These are phyloP conservation scores for Aristolochia californica DNA, from an alignment of 164 flowering plant species.

Conservation along the genomic window DNA sequence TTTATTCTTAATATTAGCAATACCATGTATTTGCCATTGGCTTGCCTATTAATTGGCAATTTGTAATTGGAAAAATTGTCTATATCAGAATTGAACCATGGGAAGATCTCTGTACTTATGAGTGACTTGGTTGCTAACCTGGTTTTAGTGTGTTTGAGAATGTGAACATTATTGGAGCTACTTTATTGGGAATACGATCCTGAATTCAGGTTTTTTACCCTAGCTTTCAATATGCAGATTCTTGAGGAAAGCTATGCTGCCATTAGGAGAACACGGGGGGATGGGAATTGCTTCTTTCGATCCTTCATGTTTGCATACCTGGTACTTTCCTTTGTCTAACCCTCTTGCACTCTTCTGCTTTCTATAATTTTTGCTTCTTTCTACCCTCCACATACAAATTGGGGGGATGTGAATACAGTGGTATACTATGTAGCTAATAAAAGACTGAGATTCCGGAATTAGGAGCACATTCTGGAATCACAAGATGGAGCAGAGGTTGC, in stretches of 20 bases:
- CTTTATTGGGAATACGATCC: too few relatives aligned
- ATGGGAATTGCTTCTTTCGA: slow-evolving; percentile 96
- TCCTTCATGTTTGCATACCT: slow-evolving; percentile 94
- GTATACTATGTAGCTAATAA: slow-evolving; percentile 14
- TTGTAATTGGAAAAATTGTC: too few relatives aligned
- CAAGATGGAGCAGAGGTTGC: slow-evolving; percentile 79
- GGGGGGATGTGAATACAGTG: slow-evolving; percentile 12
- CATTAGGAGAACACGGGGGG: slow-evolving; percentile 91
- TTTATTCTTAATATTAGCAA: not conserved
- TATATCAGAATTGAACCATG: too few relatives aligned
- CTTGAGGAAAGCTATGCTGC: slow-evolving; percentile 57
- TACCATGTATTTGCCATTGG: not conserved
- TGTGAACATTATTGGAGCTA: too few relatives aligned
- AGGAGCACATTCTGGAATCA: slow-evolving; percentile 83
- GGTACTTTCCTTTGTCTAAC: slow-evolving; percentile 36
- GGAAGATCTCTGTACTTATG: too few relatives aligned
- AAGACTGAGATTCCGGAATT: slow-evolving; percentile 19
- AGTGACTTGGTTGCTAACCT: too few relatives aligned
- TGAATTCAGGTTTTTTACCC: too few relatives aligned
- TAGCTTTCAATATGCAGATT: slow-evolving; percentile 29
- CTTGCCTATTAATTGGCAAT: too few relatives aligned
- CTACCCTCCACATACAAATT: slow-evolving; percentile 13
- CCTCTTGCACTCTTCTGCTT: slow-evolving; percentile 5
- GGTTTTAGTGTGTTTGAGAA: too few relatives aligned
- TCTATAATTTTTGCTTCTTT: slow-evolving; percentile 11